Evolutionary conservation across 2,329 filamentous ascomycete species (phyloP), one percentile per base, ranked within the genome.

Genomic region (Diaporthe humulicola): DNA sequence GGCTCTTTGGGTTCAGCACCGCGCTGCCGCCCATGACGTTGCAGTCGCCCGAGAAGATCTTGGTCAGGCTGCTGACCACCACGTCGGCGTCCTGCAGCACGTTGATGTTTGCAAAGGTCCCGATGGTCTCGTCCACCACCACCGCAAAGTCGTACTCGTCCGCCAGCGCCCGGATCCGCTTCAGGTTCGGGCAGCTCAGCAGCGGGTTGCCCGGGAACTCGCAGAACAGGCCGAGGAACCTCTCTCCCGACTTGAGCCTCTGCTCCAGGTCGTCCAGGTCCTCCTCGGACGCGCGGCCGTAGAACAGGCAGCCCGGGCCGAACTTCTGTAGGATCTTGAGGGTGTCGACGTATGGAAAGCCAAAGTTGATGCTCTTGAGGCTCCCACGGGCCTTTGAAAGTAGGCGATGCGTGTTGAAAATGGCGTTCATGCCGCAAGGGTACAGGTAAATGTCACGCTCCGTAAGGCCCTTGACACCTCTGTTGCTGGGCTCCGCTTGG

Each of bases 291-390:
- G 93, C 95, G 79, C 93, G 90, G 4, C 96, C 96, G 83, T 98
- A 98, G 82, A 98, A 98, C 3, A 93, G 83, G 75, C 93, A 96
- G 0, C 96, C 96, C 0, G 95, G 94, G 0, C 96, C 97, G 83
- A 97, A 98, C 83, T 98, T 99, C 82, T 98, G 88, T 7, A 98
- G 87, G 67, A 98, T 95, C 83, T 99, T 99, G 72, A 98, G 89
- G 0, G 97, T 98, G 83, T 99, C 97, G 70, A 98, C 95, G 79
- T 99, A 99, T 0, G 97, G 95, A 79, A 99, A 99, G n/a, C 97
- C 97, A 80, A 95, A 98, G 80, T 93, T 96, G 81, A 99, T 92
- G 82, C 95, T 97, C 83, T 94, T 94, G 75, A 90, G 81, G 10
- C 88, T 85, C 4, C 92, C 91, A 50, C 92, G 90, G 0, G 91